These are phyloP conservation scores for Dendrobium catenatum DNA, from an alignment of 106 monocot species.

Conservation along the genomic window DNA sequence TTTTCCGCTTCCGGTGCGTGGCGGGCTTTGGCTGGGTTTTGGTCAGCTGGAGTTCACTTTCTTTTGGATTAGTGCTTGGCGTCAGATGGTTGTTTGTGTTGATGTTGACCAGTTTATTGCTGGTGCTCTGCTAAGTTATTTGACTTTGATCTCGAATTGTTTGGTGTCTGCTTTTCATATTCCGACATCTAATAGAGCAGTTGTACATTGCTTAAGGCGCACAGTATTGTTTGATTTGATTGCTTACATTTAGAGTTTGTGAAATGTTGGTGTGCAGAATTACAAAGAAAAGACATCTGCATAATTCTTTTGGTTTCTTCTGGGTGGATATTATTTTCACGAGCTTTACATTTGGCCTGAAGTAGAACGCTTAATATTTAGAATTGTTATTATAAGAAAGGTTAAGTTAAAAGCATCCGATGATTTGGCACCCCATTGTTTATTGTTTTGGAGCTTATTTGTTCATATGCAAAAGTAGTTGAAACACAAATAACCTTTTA, in stretches of 20 bases:
- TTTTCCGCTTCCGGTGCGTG: background rate
- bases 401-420: background rate
- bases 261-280: background rate
- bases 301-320: background rate
- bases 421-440: background rate
- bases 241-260: background rate
- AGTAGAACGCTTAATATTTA: background rate
- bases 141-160: constrained; percentile 1
- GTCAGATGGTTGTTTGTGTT: background rate
- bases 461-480: background rate
- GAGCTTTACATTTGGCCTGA: background rate
- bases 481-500: too few species aligned
- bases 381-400: background rate
- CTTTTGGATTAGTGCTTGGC: background rate
- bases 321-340: background rate
- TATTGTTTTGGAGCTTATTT: background rate
- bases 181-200: background rate
- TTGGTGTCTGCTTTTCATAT: background rate
- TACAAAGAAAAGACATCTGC: background rate
- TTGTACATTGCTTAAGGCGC: background rate
- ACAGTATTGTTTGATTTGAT: background rate
- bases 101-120: background rate
- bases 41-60: background rate
- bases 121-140: background rate
- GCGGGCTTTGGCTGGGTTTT: background rate